Base-by-base conservation (phyloP, 2,329 filamentous ascomycete genomes). In the Ceratocystis alfenasii region DNA sequence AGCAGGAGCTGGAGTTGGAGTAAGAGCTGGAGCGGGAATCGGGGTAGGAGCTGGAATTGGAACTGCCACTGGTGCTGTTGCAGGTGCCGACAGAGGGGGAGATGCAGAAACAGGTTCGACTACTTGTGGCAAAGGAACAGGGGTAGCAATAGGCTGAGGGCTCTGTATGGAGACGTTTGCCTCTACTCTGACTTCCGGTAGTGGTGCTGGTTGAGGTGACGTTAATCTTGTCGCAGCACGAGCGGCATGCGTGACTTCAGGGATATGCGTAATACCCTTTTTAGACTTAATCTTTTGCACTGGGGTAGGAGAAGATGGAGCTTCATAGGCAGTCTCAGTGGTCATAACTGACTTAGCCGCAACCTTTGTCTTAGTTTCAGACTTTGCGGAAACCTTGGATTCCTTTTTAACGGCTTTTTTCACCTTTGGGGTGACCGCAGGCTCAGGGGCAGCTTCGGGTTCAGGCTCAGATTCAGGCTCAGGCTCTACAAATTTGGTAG, bases 401-500 rank as follows among this genome's bases (percentile, higher is more conserved):
- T 64, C 63, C 48, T 64, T 67, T 46, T 63, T 66, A 5, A 45
- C n/a, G 2, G 22, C 4, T 7, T 64, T 67, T 41, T 63, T 62
- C 20, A 41, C 50, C 25, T 66, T 66, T 22, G 61, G 48, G 5
- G 30, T 20, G 36, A 50, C 62, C n/a, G 28, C 22, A 41, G 62
- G 46, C 12, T 64, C 60, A 57, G 36, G 60, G 4, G 20, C 33
- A 36, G 15, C 30, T n/a, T 48, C 28, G 5, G 30, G 48, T 28
- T 45, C 46, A n/a, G 45, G 41, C 25, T 48, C n/a, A 22, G 25
- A 45, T 30, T 63, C 53, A 6, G 30, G 36, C 20, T 36, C 53
- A 33, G 41, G 33, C 25, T 44, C 17, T 68, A 68, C 45, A 64
- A 68, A 7, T 69, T 68, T 20, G 66, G 67, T 25, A 64, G 69